Percentiles rank a stretch among this genome's conserved stretches.
These are phyloP conservation scores for Aspergillus affinis DNA, from an alignment of 495 filamentous ascomycete genomes.

Conservation along the genomic window DNA sequence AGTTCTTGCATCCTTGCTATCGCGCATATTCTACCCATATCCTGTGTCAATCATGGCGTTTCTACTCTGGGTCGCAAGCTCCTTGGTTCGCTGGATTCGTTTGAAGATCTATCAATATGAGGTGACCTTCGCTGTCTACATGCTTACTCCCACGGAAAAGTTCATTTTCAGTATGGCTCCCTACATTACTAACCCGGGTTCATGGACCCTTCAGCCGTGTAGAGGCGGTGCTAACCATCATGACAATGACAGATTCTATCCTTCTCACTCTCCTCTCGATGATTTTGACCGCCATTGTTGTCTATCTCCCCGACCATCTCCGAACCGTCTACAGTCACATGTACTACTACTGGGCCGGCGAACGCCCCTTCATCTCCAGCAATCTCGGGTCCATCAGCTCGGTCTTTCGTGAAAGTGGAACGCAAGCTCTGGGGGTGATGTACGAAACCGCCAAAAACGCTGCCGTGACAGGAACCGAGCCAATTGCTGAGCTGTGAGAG, in stretches of 20 bases:
- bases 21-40: background rate
- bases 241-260: constrained; percentile 66
- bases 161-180: constrained; percentile 74
- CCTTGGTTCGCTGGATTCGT: constrained; percentile 63
- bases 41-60: constrained; percentile 25
- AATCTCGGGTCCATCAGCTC: constrained; percentile 38
- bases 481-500: constrained; percentile 40
- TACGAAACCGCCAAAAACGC: constrained; percentile 45
- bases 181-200: background rate
- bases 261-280: constrained; percentile 84
- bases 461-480: constrained; percentile 33
- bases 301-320: constrained; percentile 93
- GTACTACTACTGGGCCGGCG: constrained; percentile 92
- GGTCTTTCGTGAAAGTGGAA: constrained; percentile 37
- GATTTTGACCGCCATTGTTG: constrained; percentile 76
- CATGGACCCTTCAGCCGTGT: background rate
- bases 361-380: constrained; percentile 48
- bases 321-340: constrained; percentile 72
- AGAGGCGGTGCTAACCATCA: constrained; percentile 1
- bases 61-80: constrained; percentile 40
- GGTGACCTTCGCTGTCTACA: constrained; percentile 81
- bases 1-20: background rate
- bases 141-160: constrained; percentile 81
- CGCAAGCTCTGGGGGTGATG: constrained; percentile 37
- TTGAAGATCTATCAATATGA: constrained; percentile 85